Conservation (phyloP, 768 basidiomycete genomes). For the Boletus edulis region DNA sequence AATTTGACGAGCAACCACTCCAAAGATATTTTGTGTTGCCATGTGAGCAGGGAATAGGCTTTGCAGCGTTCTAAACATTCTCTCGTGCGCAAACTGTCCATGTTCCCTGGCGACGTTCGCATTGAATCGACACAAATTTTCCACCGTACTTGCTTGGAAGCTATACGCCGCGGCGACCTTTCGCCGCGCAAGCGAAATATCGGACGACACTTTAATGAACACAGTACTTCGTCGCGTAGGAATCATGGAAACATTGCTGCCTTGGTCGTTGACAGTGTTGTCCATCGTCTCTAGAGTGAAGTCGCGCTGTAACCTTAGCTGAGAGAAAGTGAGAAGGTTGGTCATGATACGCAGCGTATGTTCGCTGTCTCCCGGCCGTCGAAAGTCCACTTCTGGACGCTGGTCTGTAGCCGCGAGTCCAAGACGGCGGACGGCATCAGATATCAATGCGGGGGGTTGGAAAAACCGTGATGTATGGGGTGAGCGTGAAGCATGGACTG, state of each 20-base stretch:
- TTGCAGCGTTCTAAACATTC: constrained; percentile 57
- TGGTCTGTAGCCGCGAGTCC: constrained; percentile 61
- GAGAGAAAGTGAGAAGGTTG: constrained; percentile 63
- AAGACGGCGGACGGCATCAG: constrained; percentile 70
- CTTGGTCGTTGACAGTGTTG: constrained; percentile 22
- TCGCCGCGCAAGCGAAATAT: constrained; percentile 46
- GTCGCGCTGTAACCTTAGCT: constrained; percentile 37
- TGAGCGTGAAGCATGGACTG: constrained; percentile 30
- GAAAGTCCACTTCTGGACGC: constrained; percentile 37
- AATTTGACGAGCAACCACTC: constrained; percentile 34
- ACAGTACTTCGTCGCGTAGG: constrained; percentile 55
- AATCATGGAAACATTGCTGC: constrained; percentile 16
- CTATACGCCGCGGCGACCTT: constrained; percentile 64
- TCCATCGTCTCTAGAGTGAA: constrained; percentile 42
- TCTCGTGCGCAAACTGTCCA: constrained; percentile 68
- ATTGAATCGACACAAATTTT: constrained; percentile 56
- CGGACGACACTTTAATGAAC: constrained; percentile 51
- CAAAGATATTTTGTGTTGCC: constrained; percentile 24
- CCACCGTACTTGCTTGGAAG: constrained; percentile 42
- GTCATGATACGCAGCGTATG: constrained; percentile 77
- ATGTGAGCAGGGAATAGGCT: constrained; percentile 42
- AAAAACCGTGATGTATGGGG: constrained; percentile 33
- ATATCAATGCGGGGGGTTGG: constrained; percentile 67
- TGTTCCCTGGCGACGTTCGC: constrained; percentile 54
- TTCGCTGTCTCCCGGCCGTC: constrained; percentile 48